A percentile compares a stretch with the other conserved stretches of the same genome.
phyloP scores from a whole-genome alignment of 768 basidiomycete species.

The Rhodocollybia butyracea region DNA sequence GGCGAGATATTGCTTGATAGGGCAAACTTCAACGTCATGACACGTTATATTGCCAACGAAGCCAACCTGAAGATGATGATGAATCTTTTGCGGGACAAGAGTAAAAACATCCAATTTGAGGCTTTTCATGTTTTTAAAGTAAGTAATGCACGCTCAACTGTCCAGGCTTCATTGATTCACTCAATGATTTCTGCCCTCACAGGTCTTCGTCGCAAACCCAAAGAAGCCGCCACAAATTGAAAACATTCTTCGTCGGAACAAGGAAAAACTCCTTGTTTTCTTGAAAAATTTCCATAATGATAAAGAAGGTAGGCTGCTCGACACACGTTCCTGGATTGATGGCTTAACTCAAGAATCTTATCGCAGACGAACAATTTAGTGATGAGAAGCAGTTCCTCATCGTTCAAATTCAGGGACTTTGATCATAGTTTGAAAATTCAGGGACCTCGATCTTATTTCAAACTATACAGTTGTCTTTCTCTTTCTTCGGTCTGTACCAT shows the following conservation, averaged over 20 bases:
- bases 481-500: neutral
- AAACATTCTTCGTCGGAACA: constrained; percentile 85
- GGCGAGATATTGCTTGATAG: constrained; percentile 98
- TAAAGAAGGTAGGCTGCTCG: constrained; percentile 73
- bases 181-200: constrained; percentile 2
- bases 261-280: constrained; percentile 88
- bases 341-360: constrained; percentile 4
- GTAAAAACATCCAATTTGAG: constrained; percentile 99
- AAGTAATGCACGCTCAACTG: constrained; percentile 15
- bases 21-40: constrained; percentile 99
- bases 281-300: constrained; percentile 96
- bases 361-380: constrained; percentile 89
- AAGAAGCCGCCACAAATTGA: constrained; percentile 98
- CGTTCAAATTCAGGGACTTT: constrained; percentile 83
- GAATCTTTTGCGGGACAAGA: constrained; percentile 97
- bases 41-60: constrained; percentile 91
- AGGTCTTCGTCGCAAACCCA: constrained; percentile 99
- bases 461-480: neutral
- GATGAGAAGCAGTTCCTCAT: constrained; percentile 98
- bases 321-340: neutral
- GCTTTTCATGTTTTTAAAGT: constrained; percentile 99
- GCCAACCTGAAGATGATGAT: constrained; percentile 99
- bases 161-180: neutral
- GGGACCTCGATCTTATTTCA: neutral
- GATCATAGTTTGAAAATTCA: constrained; percentile 14